Percentiles rank a stretch among this genome's conserved stretches.
phyloP scores from a whole-genome alignment of 192 early-diverging fungal genomes.

The Umbelopsis vinacea region DNA sequence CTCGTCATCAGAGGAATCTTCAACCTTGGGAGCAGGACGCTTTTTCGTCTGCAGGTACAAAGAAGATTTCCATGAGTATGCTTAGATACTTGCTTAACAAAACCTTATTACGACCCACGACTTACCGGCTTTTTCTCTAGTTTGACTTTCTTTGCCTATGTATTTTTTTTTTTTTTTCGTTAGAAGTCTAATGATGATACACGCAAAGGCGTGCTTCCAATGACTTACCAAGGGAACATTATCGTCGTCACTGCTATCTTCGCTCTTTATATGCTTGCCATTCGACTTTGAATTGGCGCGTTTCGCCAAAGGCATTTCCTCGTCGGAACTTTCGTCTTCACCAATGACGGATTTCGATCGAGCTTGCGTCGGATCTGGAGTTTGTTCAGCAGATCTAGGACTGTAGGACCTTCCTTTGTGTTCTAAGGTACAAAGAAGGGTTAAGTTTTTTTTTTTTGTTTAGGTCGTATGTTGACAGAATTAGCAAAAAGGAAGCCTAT shows the following conservation, averaged over 20 bases:
- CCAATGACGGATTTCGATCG: conserved; percentile 14
- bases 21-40: conserved; percentile 13
- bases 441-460: too few relatives aligned
- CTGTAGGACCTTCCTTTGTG: neutral
- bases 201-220: neutral
- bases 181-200: too few relatives aligned
- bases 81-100: neutral
- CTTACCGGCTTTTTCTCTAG: conserved; percentile 22
- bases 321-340: conserved; percentile 45
- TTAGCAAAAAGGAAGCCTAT: neutral
- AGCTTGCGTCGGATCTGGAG: conserved; percentile 27
- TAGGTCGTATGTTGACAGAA: neutral
- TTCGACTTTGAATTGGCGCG: conserved; percentile 35
- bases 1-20: conserved; percentile 25
- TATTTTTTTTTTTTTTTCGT: too few relatives aligned
- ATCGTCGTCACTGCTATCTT: conserved; percentile 38
- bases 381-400: conserved; percentile 6
- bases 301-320: conserved; percentile 49
- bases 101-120: neutral
- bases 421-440: neutral
- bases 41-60: neutral
- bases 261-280: conserved; percentile 43
- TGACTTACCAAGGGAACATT: conserved; percentile 47
- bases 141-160: conserved; percentile 37
- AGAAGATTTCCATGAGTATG: neutral